Evolutionary conservation across 2,329 filamentous ascomycete genomes (phyloP), one percentile per base, ranked within the genome.

Genomic region (Ascosphaera apis): DNA sequence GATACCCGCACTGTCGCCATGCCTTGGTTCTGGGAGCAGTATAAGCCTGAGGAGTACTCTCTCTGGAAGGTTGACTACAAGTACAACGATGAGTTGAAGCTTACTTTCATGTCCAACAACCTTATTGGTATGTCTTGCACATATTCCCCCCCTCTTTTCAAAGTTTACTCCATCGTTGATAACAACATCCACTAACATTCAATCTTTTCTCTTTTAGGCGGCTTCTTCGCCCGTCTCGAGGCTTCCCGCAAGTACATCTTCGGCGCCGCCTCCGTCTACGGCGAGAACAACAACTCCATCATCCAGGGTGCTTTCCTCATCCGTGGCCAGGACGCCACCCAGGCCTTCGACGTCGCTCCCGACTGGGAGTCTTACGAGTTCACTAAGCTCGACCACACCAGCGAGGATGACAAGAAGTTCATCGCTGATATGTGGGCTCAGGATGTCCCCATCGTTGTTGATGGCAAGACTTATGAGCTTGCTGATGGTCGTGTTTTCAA

Each of bases 71-170:
- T 84, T 49, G 76, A 84, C 63, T 98, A 92, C 76, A 93, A 92
- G 76, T 98, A 98, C 72, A 91, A 93, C 63, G 75, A 92, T 42
- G 88, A 98, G 74, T 72, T 98, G 48, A 93, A 82, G 54, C 66
- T 88, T 61, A 79, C 78, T 54, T 98, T 98, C 79, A 98, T 98
- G 88, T 86, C 82, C 49, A 81, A 78, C 70, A 98, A 98, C 73
- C 67, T 95, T 61, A 86, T 98, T 57, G 84, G 70, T 65, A 53
- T 48, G 61, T 50, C 37, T 15, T 7, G 7, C 17, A 18, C 17
- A 2, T 9, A 25, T n/a, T 36, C 25, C 19, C 8, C n/a, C 12
- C 30, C 19, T 9, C 7, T 21, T 13, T 32, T 4, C 16, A 7
- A 17, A 39, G n/a, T n/a, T n/a, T n/a, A n/a, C n/a, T n/a, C n/a